Conservation (phyloP, 176 grass and related monocot genomes). For the Canna indica region DNA sequence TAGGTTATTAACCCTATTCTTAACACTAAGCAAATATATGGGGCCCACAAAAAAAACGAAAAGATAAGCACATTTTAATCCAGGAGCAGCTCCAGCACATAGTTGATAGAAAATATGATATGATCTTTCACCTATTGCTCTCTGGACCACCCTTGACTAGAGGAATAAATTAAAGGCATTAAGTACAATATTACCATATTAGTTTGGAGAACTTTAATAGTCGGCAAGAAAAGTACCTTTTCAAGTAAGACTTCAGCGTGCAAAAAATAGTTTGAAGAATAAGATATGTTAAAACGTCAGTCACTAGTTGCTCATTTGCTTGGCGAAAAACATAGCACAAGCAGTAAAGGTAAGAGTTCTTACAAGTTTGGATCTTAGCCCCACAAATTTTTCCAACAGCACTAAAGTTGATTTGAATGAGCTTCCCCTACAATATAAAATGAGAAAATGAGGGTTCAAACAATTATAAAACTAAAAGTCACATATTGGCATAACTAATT, state of each 20-base stretch:
- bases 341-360: not conserved
- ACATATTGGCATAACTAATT: not conserved
- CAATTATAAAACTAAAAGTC: not conserved
- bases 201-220: not conserved
- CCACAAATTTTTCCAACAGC: conserved; percentile 81
- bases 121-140: conserved; percentile 65
- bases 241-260: conserved; percentile 77
- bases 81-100: conserved; percentile 62
- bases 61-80: conserved; percentile 38
- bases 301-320: too few relatives aligned
- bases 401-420: conserved; percentile 97
- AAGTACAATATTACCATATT: conserved; percentile 1
- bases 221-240: conserved; percentile 47
- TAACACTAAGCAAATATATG: too few relatives aligned
- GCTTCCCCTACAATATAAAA: conserved; percentile 60
- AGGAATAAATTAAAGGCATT: conserved; percentile 25
- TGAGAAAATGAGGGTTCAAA: too few relatives aligned
- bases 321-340: not conserved
- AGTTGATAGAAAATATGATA: conserved; percentile 99
- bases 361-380: conserved; percentile 97
- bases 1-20: too few relatives aligned
- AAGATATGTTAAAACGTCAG: not conserved
- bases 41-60: too few relatives aligned
- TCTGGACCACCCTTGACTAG: conserved; percentile 97
- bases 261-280: not conserved